These are phyloP conservation scores for Pistacia integerrima DNA, from an alignment of 345 rosid species.

Conservation along the genomic window DNA sequence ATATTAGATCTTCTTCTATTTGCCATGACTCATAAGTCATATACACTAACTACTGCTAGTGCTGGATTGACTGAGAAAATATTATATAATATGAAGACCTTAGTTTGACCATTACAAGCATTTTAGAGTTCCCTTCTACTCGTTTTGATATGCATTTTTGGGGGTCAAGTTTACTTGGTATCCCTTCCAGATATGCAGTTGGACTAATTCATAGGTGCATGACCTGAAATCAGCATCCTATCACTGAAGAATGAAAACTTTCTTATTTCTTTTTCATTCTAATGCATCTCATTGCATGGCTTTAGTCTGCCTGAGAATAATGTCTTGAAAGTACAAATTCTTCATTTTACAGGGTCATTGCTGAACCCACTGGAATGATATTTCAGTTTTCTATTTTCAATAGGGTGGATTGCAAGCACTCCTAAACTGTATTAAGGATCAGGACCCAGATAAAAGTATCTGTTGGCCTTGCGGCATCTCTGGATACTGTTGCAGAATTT, in stretches of 20 bases:
- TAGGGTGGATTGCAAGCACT: slow-evolving; percentile 90
- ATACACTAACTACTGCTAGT: neutral
- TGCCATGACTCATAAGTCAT: neutral
- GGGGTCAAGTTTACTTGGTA: neutral
- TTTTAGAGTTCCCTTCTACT: neutral
- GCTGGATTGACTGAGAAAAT: neutral
- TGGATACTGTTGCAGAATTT: slow-evolving; percentile 80
- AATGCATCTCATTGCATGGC: neutral
- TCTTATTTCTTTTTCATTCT: neutral
- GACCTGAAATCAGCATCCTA: slow-evolving; percentile 15
- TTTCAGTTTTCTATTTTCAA: slow-evolving; percentile 20
- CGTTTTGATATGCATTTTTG: neutral
- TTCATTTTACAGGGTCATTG: slow-evolving; percentile 9
- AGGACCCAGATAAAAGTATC: slow-evolving; percentile 94
- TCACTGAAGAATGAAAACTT: neutral
- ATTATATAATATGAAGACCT: neutral
- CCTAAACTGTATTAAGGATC: slow-evolving; percentile 66
- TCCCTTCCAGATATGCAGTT: neutral
- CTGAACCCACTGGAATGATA: slow-evolving; percentile 22
- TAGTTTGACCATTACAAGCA: neutral
- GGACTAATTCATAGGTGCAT: slow-evolving; percentile 3
- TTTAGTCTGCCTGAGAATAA: slow-evolving; percentile 3
- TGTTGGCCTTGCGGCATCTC: slow-evolving; percentile 75
- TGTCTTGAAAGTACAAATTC: slow-evolving; percentile 16
- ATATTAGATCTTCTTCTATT: slow-evolving; percentile 7